phyloP scores from a whole-genome alignment of 2,329 filamentous ascomycete genomes.

The Colletotrichum sp. region DNA sequence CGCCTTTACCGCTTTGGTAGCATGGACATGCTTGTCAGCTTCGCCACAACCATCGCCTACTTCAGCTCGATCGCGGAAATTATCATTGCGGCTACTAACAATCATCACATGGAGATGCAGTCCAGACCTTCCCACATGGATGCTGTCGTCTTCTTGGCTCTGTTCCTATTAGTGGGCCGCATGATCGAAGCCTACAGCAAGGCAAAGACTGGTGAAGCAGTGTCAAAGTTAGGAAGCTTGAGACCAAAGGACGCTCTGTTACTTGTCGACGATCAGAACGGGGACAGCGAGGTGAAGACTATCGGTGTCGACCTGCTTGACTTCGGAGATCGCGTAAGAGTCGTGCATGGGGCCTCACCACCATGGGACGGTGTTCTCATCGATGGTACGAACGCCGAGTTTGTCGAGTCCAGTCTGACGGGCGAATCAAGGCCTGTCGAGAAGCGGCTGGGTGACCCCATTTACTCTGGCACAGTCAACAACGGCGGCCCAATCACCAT shows the following conservation, averaged over 20 bases:
- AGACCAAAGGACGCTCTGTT: slow-evolving; percentile 78
- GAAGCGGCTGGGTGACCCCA: slow-evolving; percentile 65
- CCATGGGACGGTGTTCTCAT: slow-evolving; percentile 79
- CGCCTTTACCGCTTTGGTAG: slow-evolving; percentile 90
- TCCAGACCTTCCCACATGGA: slow-evolving; percentile 79
- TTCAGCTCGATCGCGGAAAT: slow-evolving; percentile 81
- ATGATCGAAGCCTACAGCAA: slow-evolving; percentile 90
- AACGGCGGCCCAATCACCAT: slow-evolving; percentile 68
- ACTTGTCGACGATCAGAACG: slow-evolving; percentile 50
- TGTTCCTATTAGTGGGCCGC: slow-evolving; percentile 78
- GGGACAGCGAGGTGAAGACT: slow-evolving; percentile 38
- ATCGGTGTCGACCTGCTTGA: slow-evolving; percentile 74
- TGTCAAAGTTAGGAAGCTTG: slow-evolving; percentile 78
- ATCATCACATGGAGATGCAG: slow-evolving; percentile 37
- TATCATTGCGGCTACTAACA: slow-evolving; percentile 59
- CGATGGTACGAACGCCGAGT: slow-evolving; percentile 62
- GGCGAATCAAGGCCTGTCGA: slow-evolving; percentile 73
- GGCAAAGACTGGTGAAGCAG: slow-evolving; percentile 85
- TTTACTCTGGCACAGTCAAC: slow-evolving; percentile 79
- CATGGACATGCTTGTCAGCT: slow-evolving; percentile 93
- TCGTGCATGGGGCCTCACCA: slow-evolving; percentile 81
- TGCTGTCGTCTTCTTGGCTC: slow-evolving; percentile 87
- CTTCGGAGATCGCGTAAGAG: slow-evolving; percentile 72
- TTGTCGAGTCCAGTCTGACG: slow-evolving; percentile 91
- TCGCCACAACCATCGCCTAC: slow-evolving; percentile 88